Evolutionary conservation across 345 rosid genomes (phyloP), one percentile per base, ranked within the genome.

Genomic region (Draba incana): DNA sequence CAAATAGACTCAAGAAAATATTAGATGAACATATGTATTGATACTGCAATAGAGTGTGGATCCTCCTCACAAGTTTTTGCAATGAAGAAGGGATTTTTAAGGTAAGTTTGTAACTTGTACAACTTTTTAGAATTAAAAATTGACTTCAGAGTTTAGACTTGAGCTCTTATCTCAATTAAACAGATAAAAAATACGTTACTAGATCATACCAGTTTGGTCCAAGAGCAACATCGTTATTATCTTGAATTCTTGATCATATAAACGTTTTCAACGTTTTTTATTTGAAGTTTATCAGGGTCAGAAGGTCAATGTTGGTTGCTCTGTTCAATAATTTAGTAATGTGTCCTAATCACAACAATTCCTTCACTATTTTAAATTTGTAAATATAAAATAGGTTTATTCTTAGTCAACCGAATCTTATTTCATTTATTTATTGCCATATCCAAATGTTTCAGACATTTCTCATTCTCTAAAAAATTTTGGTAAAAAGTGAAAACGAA

Each of bases 261-360:
- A 12, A 38, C 45, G 54, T 71, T 62, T 54, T 63, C 70, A 46
- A 38, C 42, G 69, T 45, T 35, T 5, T 13, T 25, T 38, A 16
- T 8, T 15, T 35, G 39, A 35, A 35, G 60, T 43, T 43, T n/a
- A 13, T 10, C 10, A 16, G 39, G 30, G 56, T 71, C 75, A 71
- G 1, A 53, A 14, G 75, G 68, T 71, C 75, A 70, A 70, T 52
- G 0, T 35, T 54, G 37, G 63, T 1, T 11, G 63, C 63, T 45
- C 35, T 54, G 42, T 53, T 33, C 48, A 54, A 71, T 62, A 15
- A 37, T 35, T 15, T 24, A 51, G 10, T 31, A 35, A 8, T 62
- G 25, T 62, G 42, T 46, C 62, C 4, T 20, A 20, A 46, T 62
- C 69, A 45, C 16, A 62, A 71, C 69, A 46, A 70, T 62, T 63